These are phyloP conservation scores for Croton laevigatus DNA, from an alignment of 441 rosid genomes.

Conservation along the genomic window DNA sequence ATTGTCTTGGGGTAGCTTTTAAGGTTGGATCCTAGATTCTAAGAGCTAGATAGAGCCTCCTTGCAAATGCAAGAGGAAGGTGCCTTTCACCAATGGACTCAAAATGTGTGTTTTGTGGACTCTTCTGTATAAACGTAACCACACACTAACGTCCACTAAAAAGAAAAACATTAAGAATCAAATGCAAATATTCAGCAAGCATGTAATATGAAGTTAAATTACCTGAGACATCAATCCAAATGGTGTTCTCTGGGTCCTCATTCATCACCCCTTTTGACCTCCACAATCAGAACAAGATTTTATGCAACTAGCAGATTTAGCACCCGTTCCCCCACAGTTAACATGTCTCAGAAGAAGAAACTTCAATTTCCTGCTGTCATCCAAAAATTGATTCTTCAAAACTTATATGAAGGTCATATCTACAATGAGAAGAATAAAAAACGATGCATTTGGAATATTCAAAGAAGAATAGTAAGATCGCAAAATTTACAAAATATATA, in stretches of 20 bases:
- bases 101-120: neutral
- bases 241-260: slow-evolving; percentile 63
- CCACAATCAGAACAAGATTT: slow-evolving; percentile 66
- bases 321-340: slow-evolving; percentile 82
- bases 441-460: neutral
- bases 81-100: neutral
- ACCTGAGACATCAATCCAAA: slow-evolving; percentile 94
- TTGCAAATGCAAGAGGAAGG: too few relatives aligned
- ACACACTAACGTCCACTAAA: neutral
- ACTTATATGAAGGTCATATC: slow-evolving; percentile 72
- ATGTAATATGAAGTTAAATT: slow-evolving; percentile 15
- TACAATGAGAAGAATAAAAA: slow-evolving; percentile 26
- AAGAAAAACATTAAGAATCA: neutral
- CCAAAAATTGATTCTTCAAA: slow-evolving; percentile 90
- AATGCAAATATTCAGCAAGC: slow-evolving; percentile 13
- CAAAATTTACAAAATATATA: neutral
- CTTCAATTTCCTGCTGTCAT: slow-evolving; percentile 57
- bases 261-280: slow-evolving; percentile 70
- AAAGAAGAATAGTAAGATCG: neutral
- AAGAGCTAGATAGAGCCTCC: neutral
- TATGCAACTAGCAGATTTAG: slow-evolving; percentile 56
- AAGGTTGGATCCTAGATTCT: neutral
- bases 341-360: slow-evolving; percentile 70
- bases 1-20: neutral
- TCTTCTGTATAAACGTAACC: neutral